A percentile compares a stretch with the other conserved stretches of the same genome.
These are phyloP conservation scores for Fusarium citri DNA, from an alignment of 2,329 filamentous ascomycete species.

Conservation along the genomic window DNA sequence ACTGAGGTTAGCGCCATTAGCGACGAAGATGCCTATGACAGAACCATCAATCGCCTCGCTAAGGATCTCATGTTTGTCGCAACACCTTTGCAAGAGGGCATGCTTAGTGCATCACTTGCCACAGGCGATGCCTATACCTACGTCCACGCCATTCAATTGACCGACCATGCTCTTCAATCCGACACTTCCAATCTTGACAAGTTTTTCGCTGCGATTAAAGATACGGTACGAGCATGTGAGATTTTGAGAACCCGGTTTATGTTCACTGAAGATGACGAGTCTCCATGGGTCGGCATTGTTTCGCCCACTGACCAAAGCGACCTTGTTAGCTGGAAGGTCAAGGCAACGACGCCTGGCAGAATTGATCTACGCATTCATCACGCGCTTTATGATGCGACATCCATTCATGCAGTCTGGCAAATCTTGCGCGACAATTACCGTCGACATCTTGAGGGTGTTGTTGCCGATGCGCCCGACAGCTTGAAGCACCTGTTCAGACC, in stretches of 20 bases:
- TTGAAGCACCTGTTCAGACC: conserved; percentile 6
- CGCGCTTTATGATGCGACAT: conserved; percentile 18
- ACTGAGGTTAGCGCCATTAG: accelerated
- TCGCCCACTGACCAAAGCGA: conserved; percentile 23
- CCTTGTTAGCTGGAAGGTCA: conserved; percentile 7
- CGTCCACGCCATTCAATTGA: conserved; percentile 14
- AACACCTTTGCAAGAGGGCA: conserved; percentile 24
- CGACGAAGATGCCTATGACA: background rate
- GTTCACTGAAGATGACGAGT: conserved; percentile 16
- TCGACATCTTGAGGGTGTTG: background rate
- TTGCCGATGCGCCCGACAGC: accelerated
- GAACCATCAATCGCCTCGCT: background rate
- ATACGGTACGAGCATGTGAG: conserved; percentile 18
- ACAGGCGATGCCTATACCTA: conserved; percentile 21
- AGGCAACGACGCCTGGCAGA: background rate
- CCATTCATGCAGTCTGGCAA: conserved; percentile 1
- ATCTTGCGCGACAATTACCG: background rate
- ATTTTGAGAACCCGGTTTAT: conserved; percentile 20
- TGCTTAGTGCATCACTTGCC: conserved; percentile 27
- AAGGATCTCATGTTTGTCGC: conserved; percentile 21
- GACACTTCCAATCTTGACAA: background rate
- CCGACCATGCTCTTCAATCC: background rate
- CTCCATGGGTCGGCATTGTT: conserved; percentile 23
- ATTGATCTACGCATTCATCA: conserved; percentile 18
- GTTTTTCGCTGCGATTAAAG: conserved; percentile 10